phyloP scores from a whole-genome alignment of 2,329 filamentous ascomycete species.

The Stylonectria norvegica region DNA sequence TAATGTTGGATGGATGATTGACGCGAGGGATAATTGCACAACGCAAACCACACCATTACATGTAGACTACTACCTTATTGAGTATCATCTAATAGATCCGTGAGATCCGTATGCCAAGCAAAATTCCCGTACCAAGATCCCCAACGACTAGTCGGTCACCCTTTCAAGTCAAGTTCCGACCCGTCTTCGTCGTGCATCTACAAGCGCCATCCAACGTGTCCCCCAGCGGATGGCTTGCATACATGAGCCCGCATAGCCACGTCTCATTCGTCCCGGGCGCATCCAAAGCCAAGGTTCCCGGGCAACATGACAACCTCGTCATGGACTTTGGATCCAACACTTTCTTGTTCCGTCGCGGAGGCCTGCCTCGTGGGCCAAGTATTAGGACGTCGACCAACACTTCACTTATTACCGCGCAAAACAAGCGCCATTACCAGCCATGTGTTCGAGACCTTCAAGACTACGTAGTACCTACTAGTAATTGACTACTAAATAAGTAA shows the following conservation, averaged over 20 bases:
- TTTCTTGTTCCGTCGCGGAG: constrained; percentile 5
- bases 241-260: constrained; percentile 17
- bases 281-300: constrained; percentile 12
- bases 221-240: constrained; percentile 10
- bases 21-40: too few species aligned
- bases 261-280: constrained; percentile 14
- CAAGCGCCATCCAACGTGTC: constrained; percentile 2
- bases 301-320: neutral
- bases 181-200: constrained; percentile 4
- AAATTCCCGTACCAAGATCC: constrained; percentile 8
- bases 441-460: too few species aligned
- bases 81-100: too few species aligned
- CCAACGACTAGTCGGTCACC: too few species aligned
- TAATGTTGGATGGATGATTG: too few species aligned
- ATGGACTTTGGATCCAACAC: neutral
- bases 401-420: neutral
- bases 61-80: too few species aligned
- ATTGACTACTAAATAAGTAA: too few species aligned
- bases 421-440: too few species aligned
- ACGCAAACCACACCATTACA: too few species aligned
- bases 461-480: too few species aligned
- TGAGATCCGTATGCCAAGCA: too few species aligned
- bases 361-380: too few species aligned
- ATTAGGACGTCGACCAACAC: neutral
- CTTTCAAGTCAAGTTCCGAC: constrained; percentile 1